Evolutionary conservation across 345 rosid species (phyloP).

Genomic region (Populus pruinosa): DNA sequence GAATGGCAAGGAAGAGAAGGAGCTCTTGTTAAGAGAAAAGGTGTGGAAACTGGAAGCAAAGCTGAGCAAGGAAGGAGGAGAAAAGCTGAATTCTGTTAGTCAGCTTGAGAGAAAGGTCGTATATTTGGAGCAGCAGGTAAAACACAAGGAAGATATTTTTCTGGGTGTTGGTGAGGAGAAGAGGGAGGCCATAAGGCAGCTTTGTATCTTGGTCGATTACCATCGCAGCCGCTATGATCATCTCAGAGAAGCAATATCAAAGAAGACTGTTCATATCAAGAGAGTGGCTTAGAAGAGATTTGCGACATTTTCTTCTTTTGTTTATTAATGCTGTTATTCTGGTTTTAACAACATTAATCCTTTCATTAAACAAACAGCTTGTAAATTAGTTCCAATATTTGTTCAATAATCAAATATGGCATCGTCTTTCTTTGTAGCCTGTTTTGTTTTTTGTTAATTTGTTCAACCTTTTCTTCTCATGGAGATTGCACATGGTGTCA

Average conservation of each 20-base stretch:
- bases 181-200: conserved; percentile 28
- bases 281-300: background rate
- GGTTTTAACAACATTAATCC: background rate
- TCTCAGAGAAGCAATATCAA: conserved; percentile 22
- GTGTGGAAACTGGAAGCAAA: conserved; percentile 10
- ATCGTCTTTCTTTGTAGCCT: no score
- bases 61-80: background rate
- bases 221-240: conserved; percentile 28
- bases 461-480: background rate
- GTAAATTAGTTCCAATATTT: background rate
- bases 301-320: background rate
- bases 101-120: conserved; percentile 10
- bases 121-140: conserved; percentile 13
- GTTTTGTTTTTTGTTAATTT: background rate
- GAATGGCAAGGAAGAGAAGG: conserved; percentile 8
- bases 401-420: no score
- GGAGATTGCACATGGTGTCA: background rate
- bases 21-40: background rate
- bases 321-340: background rate
- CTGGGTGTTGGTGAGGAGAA: conserved; percentile 15
- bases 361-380: background rate
- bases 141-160: conserved; percentile 10
- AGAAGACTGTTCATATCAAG: conserved; percentile 16
- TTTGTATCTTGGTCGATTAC: conserved; percentile 24
- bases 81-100: background rate